phyloP scores from a whole-genome alignment of 208 protist genomes.

The Naegleria fowleri region DNA sequence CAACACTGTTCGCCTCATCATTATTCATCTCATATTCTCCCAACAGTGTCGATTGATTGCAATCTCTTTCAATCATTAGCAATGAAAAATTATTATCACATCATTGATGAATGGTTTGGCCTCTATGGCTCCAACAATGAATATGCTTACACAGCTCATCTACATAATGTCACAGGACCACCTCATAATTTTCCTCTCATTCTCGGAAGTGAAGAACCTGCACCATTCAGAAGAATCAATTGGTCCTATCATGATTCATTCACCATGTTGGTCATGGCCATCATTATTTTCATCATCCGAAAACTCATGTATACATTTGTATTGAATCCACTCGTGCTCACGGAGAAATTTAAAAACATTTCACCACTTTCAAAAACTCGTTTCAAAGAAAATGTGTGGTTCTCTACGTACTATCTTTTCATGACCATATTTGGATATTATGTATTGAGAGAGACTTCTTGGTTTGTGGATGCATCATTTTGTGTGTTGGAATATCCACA shows the following conservation, averaged over 20 bases:
- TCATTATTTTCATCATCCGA: neutral
- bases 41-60: too few species aligned
- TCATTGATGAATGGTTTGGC: neutral
- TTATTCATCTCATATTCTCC: too few species aligned
- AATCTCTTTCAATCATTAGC: too few species aligned
- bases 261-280: neutral
- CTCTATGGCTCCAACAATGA: neutral
- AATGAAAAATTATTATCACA: neutral
- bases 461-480: neutral
- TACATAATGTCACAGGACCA: neutral
- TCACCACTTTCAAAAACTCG: neutral
- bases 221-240: neutral
- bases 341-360: neutral
- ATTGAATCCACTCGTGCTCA: neutral
- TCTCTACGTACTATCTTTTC: neutral
- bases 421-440: neutral
- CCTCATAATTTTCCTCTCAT: neutral
- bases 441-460: neutral
- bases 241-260: neutral
- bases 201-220: neutral
- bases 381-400: conserved; percentile 13
- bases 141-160: neutral
- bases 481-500: neutral
- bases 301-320: neutral
- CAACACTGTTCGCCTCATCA: too few species aligned